Evolutionary conservation across 352 stramenopile species (phyloP).

Genomic region (Blastocystis sp.): DNA sequence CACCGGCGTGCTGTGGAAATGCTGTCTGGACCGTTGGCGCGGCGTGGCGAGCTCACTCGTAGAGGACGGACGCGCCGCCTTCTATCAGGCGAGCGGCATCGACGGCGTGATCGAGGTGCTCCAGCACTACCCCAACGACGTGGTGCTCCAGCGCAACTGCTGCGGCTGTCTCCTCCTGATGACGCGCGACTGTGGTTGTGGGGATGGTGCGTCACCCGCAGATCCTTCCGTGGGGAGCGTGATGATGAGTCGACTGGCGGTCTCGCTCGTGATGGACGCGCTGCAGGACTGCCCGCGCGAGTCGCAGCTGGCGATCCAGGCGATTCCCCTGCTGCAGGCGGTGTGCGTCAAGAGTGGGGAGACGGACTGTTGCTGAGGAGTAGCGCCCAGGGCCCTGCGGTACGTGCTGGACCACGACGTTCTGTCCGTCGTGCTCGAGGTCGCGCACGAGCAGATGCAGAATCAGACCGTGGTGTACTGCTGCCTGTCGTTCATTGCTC

Average conservation of each 20-base stretch:
- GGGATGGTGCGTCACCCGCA: not conserved
- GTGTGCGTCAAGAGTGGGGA: not conserved
- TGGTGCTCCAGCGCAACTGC: conserved; percentile 17
- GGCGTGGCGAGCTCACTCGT: not conserved
- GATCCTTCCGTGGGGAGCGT: not conserved
- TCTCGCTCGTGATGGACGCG: conserved; percentile 29
- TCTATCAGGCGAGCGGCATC: not conserved
- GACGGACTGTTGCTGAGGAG: not conserved
- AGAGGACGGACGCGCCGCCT: not conserved
- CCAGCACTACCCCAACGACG: conserved; percentile 23
- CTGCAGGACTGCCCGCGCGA: not conserved
- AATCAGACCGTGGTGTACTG: not conserved
- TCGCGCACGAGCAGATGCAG: conserved; percentile 4
- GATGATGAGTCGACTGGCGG: conserved; percentile 15
- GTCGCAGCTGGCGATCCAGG: not conserved
- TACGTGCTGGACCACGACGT: not conserved
- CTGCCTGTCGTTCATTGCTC: not conserved
- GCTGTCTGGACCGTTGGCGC: not conserved
- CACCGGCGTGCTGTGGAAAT: conserved; percentile 63
- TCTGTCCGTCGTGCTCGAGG: not conserved
- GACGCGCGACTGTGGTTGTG: not conserved
- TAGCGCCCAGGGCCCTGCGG: not conserved
- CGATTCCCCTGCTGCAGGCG: conserved; percentile 12
- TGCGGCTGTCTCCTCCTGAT: conserved; percentile 10
- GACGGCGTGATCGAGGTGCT: conserved; percentile 5